Evolutionary conservation across 139 green algal genomes (phyloP).

Genomic region (Pleodorina starrii): DNA sequence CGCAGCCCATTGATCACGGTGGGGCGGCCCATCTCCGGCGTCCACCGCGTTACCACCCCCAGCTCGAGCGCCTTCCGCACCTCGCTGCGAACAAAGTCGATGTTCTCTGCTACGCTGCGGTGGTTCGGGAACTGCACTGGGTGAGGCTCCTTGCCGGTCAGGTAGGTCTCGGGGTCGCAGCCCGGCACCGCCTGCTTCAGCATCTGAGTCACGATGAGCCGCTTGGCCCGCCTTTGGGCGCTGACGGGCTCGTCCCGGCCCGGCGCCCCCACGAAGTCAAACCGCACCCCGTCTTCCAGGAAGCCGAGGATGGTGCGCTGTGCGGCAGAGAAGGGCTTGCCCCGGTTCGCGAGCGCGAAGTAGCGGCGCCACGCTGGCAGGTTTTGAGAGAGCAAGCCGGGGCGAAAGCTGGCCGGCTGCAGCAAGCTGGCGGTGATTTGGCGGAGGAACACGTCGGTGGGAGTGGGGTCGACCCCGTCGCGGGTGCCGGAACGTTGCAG

Average conservation of each 20-base stretch:
- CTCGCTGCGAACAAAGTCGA: neutral
- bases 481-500: neutral
- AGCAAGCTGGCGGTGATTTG: neutral
- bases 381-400: neutral
- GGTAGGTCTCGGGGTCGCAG: neutral
- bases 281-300: neutral
- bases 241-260: neutral
- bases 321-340: neutral
- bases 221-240: neutral
- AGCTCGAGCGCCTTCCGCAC: neutral
- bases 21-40: neutral
- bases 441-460: neutral
- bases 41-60: neutral
- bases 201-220: neutral
- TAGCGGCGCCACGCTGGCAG: neutral
- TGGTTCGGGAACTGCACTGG: constrained; percentile 5
- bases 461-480: neutral
- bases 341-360: neutral
- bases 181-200: neutral
- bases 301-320: neutral
- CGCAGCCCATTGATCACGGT: neutral
- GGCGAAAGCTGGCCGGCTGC: neutral
- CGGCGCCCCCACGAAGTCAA: neutral
- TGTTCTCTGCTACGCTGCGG: neutral
- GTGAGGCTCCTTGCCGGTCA: neutral